Percentiles rank a stretch among this genome's conserved stretches.
Conservation (phyloP, 306 rosid genomes). For the Castanea crenata region DNA sequence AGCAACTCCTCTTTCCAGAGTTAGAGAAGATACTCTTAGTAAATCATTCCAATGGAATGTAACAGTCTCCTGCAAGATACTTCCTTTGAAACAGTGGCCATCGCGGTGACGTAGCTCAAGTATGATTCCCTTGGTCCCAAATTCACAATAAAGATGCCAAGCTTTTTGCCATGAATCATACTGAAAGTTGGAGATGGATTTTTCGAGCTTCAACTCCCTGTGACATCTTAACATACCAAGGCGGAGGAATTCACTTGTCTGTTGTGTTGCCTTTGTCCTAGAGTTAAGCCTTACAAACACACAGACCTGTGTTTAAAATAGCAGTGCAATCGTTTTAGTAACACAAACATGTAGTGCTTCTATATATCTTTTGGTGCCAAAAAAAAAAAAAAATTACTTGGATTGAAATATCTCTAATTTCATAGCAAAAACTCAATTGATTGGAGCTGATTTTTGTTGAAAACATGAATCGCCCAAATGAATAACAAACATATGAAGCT, state of each 20-base stretch:
- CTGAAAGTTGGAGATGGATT: slow-evolving; percentile 45
- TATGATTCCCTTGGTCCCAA: slow-evolving; percentile 78
- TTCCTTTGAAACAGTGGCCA: slow-evolving; percentile 61
- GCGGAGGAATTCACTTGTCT: slow-evolving; percentile 45
- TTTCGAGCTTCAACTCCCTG: slow-evolving; percentile 69
- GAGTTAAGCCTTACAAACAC: slow-evolving; percentile 56
- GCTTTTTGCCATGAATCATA: slow-evolving; percentile 66
- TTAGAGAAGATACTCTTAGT: slow-evolving; percentile 65
- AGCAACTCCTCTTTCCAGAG: slow-evolving; percentile 56
- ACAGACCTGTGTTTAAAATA: slow-evolving; percentile 51
- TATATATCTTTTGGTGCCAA: neutral
- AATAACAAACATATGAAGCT: too few species aligned
- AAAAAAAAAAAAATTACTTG: neutral
- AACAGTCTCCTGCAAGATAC: slow-evolving; percentile 37
- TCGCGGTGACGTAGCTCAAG: slow-evolving; percentile 51
- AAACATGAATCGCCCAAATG: too few species aligned
- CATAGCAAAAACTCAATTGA: too few species aligned
- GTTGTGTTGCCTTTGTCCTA: slow-evolving; percentile 39
- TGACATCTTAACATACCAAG: slow-evolving; percentile 69
- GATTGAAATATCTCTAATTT: neutral
- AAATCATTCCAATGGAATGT: slow-evolving; percentile 77
- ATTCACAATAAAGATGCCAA: slow-evolving; percentile 89
- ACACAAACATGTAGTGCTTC: neutral
- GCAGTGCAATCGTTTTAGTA: neutral
- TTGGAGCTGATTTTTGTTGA: too few species aligned